These are phyloP conservation scores for Sicyos baderoa DNA, from an alignment of 306 rosid genomes.

Conservation along the genomic window DNA sequence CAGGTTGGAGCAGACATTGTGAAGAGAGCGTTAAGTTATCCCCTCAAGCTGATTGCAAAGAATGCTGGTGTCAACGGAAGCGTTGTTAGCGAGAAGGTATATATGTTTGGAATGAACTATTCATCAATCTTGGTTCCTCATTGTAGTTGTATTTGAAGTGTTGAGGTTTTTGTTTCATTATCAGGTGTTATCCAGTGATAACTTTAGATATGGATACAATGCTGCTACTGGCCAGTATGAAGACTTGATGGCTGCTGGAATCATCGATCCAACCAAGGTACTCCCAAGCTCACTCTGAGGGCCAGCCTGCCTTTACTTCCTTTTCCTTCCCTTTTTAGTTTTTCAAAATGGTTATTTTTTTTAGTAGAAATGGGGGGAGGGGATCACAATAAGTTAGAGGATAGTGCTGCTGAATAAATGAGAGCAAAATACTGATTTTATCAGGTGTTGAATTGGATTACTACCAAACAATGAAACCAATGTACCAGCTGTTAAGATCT, in stretches of 20 bases:
- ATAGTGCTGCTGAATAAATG: too few relatives aligned
- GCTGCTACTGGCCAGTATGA: constrained; percentile 98
- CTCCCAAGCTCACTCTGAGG: background rate
- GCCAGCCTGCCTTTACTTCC: too few relatives aligned
- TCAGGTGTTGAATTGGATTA: too few relatives aligned
- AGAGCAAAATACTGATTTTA: too few relatives aligned
- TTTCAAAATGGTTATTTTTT: too few relatives aligned
- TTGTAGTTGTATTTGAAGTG: constrained; percentile 10
- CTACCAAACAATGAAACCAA: too few relatives aligned
- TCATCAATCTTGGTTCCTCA: background rate
- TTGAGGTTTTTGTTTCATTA: background rate
- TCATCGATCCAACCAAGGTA: constrained; percentile 97
- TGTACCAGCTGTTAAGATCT: too few relatives aligned
- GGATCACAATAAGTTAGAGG: too few relatives aligned
- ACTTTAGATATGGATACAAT: constrained; percentile 63
- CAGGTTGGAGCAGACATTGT: constrained; percentile 99
- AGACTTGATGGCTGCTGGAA: constrained; percentile 96
- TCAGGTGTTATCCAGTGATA: constrained; percentile 81
- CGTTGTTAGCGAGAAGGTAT: constrained; percentile 97
- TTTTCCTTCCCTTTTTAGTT: too few relatives aligned
- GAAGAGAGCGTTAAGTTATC: constrained; percentile 88
- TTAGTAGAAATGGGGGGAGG: too few relatives aligned
- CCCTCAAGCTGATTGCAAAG: constrained; percentile 88
- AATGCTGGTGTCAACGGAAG: constrained; percentile 99
- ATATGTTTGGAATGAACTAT: background rate